Base-by-base conservation (phyloP, 2,329 filamentous ascomycete genomes). In the Colletotrichum liriopes region DNA sequence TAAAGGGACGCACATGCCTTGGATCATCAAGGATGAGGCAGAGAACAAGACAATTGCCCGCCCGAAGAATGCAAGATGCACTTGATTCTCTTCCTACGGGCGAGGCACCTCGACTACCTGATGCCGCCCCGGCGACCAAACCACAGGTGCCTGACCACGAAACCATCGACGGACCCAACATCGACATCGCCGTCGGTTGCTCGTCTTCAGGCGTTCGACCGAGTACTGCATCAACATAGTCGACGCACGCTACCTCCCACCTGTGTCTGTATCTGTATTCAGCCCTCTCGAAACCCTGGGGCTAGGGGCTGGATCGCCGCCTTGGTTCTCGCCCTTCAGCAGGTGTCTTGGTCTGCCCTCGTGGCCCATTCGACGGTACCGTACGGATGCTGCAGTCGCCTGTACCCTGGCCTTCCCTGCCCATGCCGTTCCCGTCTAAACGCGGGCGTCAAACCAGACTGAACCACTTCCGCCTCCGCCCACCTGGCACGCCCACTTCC, bases 381-480 rank as follows among this genome's bases (percentile, higher is more conserved):
- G 32, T 51, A 62, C 23, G 23, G 39, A 32, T 62, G 59, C 14
- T 51, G 59, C 59, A 47, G 43, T 61, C 43, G 59, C 35, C 59
- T 37, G 41, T 26, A n/a, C 47, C 61, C 39, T 54, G 14, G 65
- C 45, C 54, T 43, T 47, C 65, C 60, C 60, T 60, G 37, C 35
- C 59, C 35, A 72, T 47, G 65, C 70, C 70, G 70, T 72, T 72
- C 70, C 66, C 70, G 70, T 72, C 70, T 54, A 60, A 72, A 72
- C 59, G 60, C 60, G 70, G 59, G 52, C 59, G 65, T 70, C 65
- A 56, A 60, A 64, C 55, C 54, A 70, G 37, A 65, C 54, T 61
- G 70, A 65, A 65, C 70, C 60, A 49, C 59, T 47, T 58, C 69
- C 68, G 64, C 58, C 65, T 69, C 41, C 65, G 59, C 58, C 65